Evolutionary conservation across 2,329 filamentous ascomycete species (phyloP), one percentile per base, ranked within the genome.

Genomic region (Sarocladium strictum): DNA sequence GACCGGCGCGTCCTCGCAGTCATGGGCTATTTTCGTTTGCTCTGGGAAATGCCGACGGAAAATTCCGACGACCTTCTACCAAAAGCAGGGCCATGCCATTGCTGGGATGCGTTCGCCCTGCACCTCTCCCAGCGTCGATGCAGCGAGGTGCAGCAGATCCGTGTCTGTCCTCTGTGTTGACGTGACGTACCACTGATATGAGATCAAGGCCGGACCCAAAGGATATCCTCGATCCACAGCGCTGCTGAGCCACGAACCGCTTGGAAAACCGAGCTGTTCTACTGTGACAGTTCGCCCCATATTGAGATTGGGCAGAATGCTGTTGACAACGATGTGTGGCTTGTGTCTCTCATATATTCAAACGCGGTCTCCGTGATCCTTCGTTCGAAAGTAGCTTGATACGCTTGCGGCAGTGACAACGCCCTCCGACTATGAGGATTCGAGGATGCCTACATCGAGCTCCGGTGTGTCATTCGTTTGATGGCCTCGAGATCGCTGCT

Each of bases 241-340:
- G 12, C 35, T 43, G 14, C 45, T 32, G 2, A 54, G 12, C 6
- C 14, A 29, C 17, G n/a, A 54, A 24, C 24, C 17, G 5, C 23
- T 32, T 32, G 35, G 23, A n/a, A 29, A 54, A 21, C 51, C 51
- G 12, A 53, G 29, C 7, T 41, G 32, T 27, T 53, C 19, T 5
- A 40, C 21, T 6, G 32, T 17, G 23, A 53, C 35, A 15, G 24
- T 23, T 17, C 23, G 24, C 4, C 51, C 51, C 17, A 53, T 24
- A 19, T 40, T 29, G 33, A 40, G 4, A 23, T 37, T 29, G 17
- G 35, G 32, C n/a, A 53, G 24, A n/a, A 53, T 23, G 35, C 33
- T 53, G 32, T 53, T 53, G 35, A 40, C 40, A 19, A 53, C 51
- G 27, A 40, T 41, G 19, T 29, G n/a, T 23, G 51, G 51, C 51